These are phyloP conservation scores for Phytophthora boehmeriae DNA, from an alignment of 352 stramenopile genomes.

Conservation along the genomic window DNA sequence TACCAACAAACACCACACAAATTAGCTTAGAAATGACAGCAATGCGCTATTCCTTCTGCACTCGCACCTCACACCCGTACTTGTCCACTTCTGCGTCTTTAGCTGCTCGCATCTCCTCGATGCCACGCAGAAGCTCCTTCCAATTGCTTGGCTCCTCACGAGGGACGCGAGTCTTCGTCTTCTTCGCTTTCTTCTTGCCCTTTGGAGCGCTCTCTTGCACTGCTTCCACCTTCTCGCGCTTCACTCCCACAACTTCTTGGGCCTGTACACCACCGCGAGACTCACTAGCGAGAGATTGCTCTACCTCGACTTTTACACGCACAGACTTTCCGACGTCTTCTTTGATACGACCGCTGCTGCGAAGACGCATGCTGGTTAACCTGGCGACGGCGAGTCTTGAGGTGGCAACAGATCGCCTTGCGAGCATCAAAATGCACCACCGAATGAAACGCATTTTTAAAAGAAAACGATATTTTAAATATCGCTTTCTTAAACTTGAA, in stretches of 20 bases:
- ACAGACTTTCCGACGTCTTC: slow-evolving; percentile 8
- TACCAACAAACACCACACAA: slow-evolving; percentile 8
- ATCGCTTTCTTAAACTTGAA: too few relatives aligned
- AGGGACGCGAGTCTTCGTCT: slow-evolving; percentile 30
- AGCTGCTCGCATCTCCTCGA: slow-evolving; percentile 70
- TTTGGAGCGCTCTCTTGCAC: slow-evolving; percentile 8
- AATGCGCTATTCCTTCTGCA: not conserved
- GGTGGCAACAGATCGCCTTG: not conserved
- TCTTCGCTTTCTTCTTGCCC: slow-evolving; percentile 35
- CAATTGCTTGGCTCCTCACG: slow-evolving; percentile 48
- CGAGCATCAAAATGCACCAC: slow-evolving; percentile 29
- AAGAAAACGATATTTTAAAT: too few relatives aligned
- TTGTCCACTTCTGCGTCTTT: slow-evolving; percentile 76
- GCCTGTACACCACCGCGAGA: slow-evolving; percentile 7
- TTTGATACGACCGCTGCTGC: slow-evolving; percentile 18
- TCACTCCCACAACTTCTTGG: slow-evolving; percentile 16
- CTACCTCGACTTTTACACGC: slow-evolving; percentile 13
- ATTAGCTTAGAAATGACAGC: not conserved
- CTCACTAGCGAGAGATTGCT: not conserved
- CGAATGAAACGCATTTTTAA: slow-evolving; percentile 1
- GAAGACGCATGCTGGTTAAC: slow-evolving; percentile 40
- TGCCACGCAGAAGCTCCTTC: slow-evolving; percentile 62
- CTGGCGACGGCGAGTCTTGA: not conserved
- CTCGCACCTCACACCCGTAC: slow-evolving; percentile 63
- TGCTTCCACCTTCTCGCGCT: slow-evolving; percentile 30